A percentile compares a stretch with the other conserved stretches of the same genome.
Conservation (phyloP, 345 rosid species). For the Capsella bursapastoris region DNA sequence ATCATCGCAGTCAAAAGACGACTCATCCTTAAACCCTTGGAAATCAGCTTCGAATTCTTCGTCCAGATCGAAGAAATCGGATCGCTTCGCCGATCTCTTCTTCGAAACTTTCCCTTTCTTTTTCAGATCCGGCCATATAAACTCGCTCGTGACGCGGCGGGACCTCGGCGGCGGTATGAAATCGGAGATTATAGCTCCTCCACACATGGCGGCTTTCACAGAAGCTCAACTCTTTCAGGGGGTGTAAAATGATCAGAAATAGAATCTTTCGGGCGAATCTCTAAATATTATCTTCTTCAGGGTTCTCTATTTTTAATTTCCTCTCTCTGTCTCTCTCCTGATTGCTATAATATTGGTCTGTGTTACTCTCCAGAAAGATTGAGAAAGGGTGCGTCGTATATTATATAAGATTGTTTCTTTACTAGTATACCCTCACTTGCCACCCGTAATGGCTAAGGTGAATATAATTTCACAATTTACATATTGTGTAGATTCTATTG, state of each 20-base stretch:
- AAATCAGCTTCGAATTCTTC: conserved; percentile 86
- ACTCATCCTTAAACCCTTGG: conserved; percentile 75
- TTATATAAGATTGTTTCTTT: conserved; percentile 17
- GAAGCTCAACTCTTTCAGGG: not conserved
- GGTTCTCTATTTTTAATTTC: conserved; percentile 8
- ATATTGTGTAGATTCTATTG: not conserved
- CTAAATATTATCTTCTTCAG: conserved; percentile 16
- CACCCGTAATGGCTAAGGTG: not conserved
- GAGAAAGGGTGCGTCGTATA: conserved; percentile 17
- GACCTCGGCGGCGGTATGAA: conserved; percentile 58
- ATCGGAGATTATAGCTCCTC: conserved; percentile 95
- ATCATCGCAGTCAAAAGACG: conserved; percentile 59
- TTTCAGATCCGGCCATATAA: conserved; percentile 79
- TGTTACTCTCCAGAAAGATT: not conserved
- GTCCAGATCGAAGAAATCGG: conserved; percentile 51
- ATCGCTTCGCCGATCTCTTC: conserved; percentile 43
- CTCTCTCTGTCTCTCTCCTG: not conserved
- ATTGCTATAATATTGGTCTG: not conserved
- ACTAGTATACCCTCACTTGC: conserved; percentile 28
- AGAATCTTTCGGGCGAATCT: conserved; percentile 28
- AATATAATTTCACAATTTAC: conserved; percentile 1
- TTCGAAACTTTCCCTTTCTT: conserved; percentile 43
- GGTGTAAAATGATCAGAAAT: conserved; percentile 22
- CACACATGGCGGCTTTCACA: conserved; percentile 71
- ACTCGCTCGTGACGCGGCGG: conserved; percentile 59